These are phyloP conservation scores for Pezicula rhizophila DNA, from an alignment of 2,329 filamentous ascomycete genomes.

Conservation along the genomic window DNA sequence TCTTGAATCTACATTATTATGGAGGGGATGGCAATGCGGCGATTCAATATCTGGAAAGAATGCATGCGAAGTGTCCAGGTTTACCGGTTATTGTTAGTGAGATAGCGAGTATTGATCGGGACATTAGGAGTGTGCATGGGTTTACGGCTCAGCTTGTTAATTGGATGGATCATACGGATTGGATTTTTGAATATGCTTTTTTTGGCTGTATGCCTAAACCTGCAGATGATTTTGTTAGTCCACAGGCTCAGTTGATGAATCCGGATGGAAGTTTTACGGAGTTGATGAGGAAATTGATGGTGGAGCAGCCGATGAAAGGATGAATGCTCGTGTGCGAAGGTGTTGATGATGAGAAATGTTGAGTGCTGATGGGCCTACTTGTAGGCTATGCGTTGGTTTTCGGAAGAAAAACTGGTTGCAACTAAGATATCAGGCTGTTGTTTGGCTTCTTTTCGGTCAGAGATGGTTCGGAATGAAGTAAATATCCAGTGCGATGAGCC, in stretches of 20 bases:
- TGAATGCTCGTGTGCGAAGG: no score
- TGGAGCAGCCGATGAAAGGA: slow-evolving; percentile 16
- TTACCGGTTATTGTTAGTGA: slow-evolving; percentile 35
- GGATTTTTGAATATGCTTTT: slow-evolving; percentile 37
- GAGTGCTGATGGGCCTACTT: no score
- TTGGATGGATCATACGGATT: slow-evolving; percentile 37
- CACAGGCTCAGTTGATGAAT: slow-evolving; percentile 39
- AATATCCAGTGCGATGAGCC: no score
- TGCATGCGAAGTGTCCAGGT: slow-evolving; percentile 30
- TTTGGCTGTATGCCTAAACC: slow-evolving; percentile 37
- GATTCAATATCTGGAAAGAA: slow-evolving; percentile 30
- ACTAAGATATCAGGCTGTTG: no score
- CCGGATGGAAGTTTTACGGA: slow-evolving; percentile 32
- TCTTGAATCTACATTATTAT: slow-evolving; percentile 39
- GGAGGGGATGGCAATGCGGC: slow-evolving; percentile 28
- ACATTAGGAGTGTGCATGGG: slow-evolving; percentile 29
- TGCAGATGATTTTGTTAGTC: slow-evolving; percentile 39
- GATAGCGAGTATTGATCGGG: slow-evolving; percentile 34
- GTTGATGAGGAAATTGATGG: slow-evolving; percentile 22
- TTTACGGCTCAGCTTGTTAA: slow-evolving; percentile 35
- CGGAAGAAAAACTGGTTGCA: no score
- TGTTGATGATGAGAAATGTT: no score
- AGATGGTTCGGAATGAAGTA: no score
- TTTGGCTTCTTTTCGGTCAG: no score
- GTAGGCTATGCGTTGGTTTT: no score